Evolutionary conservation across 2,329 filamentous ascomycete species (phyloP), one percentile per base, ranked within the genome.

Genomic region (Xylaria sp.): DNA sequence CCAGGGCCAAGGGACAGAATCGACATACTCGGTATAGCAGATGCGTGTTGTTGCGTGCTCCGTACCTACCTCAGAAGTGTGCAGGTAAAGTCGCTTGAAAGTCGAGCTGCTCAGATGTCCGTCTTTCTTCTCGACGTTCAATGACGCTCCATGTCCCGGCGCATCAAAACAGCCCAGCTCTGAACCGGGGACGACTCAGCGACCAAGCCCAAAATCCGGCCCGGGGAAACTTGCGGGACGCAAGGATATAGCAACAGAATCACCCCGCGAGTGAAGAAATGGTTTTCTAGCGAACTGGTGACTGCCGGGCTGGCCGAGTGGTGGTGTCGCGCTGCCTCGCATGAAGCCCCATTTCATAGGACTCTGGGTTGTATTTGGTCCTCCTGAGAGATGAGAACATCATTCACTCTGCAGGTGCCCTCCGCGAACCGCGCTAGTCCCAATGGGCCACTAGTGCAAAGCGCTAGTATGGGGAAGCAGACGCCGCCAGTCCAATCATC

Each of bases 291-390:
- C 9, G 54, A 54, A 18, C 56, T 59, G 54, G 50, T 9, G 42
- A 19, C 8, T 53, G 35, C 57, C 54, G 49, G 30, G 39, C 42
- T 9, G 16, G 49, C 54, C 35, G 3, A 44, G 6, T 3, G 49
- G 16, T 48, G 55, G 52, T 57, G 54, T 46, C 49, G 39, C 35
- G 52, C 23, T 37, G 52, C 37, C 52, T 58, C 47, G 54, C 5
- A 54, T 59, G 61, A 61, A 61, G 53, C 63, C 61, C 63, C 19
- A 34, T 57, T 46, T 44, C 18, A 34, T 55, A 16, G 30, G 34
- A 58, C 49, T 57, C 16, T 37, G 35, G 34, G 51, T 53, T 30
- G 37, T 46, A 18, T 54, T 54, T 35, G 19, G 52, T 18, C 48
- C 46, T 55, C 58, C 35, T 39, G 18, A 13, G 54, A 59, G 54